These are phyloP conservation scores for Hymenoscyphus repandus DNA, from an alignment of 2,329 filamentous ascomycete species.

Conservation along the genomic window DNA sequence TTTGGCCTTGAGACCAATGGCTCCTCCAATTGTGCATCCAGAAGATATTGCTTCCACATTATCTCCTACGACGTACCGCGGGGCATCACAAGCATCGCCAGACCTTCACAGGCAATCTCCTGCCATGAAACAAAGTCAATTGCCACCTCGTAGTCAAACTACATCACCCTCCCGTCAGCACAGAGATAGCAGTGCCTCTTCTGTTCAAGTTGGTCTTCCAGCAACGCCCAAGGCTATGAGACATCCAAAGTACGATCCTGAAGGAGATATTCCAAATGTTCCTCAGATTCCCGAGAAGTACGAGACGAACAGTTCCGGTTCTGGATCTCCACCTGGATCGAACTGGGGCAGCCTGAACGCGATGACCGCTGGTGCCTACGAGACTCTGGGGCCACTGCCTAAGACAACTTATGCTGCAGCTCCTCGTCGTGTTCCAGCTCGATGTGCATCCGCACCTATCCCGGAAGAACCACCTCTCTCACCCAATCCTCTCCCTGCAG, in stretches of 20 bases:
- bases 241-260: conserved; percentile 62
- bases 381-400: conserved; percentile 29
- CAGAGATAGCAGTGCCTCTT: conserved; percentile 44
- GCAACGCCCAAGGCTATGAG: conserved; percentile 90
- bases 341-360: conserved; percentile 24
- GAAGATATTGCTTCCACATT: conserved; percentile 40
- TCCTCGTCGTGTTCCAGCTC: conserved; percentile 42
- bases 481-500: conserved; percentile 30
- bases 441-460: conserved; percentile 58
- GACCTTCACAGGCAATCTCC: conserved; percentile 26
- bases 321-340: conserved; percentile 11
- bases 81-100: conserved; percentile 13
- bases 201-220: conserved; percentile 68
- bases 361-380: conserved; percentile 22
- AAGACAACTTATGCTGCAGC: conserved; percentile 35
- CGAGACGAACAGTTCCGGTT: conserved; percentile 9
- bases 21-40: conserved; percentile 75
- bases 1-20: conserved; percentile 72
- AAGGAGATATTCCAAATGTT: conserved; percentile 52
- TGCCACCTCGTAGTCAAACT: conserved; percentile 56
- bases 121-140: conserved; percentile 30
- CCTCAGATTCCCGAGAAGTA: conserved; percentile 48
- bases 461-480: conserved; percentile 39
- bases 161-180: conserved; percentile 36
- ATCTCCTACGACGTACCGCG: conserved; percentile 26